Evolutionary conservation across 306 rosid species (phyloP).

Genomic region (Ceratonia siliqua): DNA sequence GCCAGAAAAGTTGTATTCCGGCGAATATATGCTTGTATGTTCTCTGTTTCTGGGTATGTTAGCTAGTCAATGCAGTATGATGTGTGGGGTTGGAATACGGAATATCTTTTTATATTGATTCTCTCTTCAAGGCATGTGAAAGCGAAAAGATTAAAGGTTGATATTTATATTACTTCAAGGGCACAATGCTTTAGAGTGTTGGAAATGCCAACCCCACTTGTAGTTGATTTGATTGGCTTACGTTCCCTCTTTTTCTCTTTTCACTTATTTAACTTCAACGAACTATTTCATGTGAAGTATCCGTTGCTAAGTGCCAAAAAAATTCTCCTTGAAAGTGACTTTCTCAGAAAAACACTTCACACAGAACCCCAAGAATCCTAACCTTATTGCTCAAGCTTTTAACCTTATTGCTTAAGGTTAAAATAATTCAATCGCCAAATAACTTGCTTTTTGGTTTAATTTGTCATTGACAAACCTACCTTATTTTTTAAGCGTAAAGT

Average conservation of each 20-base stretch:
- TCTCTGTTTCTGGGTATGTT: slow-evolving; percentile 1
- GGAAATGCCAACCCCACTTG: not conserved
- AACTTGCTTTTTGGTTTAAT: too few relatives aligned
- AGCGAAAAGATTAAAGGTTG: not conserved
- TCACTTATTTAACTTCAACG: not conserved
- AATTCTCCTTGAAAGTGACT: not conserved
- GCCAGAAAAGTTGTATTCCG: slow-evolving; percentile 7
- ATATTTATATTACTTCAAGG: not conserved
- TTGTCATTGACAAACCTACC: too few relatives aligned
- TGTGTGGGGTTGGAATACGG: not conserved
- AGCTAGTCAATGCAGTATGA: not conserved
- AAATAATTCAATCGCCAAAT: too few relatives aligned
- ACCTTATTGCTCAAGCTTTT: too few relatives aligned
- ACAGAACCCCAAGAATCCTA: not conserved
- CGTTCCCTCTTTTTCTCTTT: not conserved
- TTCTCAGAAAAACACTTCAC: not conserved
- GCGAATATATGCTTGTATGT: not conserved
- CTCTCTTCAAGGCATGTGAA: not conserved
- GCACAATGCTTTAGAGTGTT: slow-evolving; percentile 9
- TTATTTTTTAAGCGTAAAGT: too few relatives aligned
- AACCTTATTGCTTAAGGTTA: too few relatives aligned
- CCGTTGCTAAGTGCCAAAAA: not conserved
- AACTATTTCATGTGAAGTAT: not conserved
- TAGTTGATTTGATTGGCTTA: not conserved
- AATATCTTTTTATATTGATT: not conserved